These are phyloP conservation scores for Gleditsia sinensis DNA, from an alignment of 306 rosid genomes.

Conservation along the genomic window DNA sequence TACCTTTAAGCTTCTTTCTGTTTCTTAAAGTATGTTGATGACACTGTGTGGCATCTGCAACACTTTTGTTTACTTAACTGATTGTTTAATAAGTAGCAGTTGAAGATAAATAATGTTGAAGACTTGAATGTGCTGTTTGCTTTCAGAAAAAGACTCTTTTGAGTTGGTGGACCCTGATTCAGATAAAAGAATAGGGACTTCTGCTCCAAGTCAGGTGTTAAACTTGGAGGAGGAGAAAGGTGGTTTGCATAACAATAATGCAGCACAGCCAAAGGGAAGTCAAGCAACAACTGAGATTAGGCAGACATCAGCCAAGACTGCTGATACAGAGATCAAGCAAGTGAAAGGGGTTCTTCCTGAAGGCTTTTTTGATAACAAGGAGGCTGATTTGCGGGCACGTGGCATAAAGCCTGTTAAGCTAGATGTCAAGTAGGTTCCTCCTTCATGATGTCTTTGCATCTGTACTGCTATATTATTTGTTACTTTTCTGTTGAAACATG, in stretches of 20 bases:
- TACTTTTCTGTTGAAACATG: neutral
- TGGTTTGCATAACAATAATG: constrained; percentile 32
- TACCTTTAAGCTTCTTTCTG: neutral
- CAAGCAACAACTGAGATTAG: constrained; percentile 41
- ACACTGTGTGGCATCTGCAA: neutral
- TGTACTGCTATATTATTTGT: neutral
- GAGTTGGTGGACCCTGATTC: constrained; percentile 40
- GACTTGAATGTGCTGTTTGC: constrained; percentile 1
- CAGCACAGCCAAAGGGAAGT: constrained; percentile 39
- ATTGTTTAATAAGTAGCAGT: constrained; percentile 26
- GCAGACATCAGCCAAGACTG: constrained; percentile 39
- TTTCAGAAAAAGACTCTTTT: constrained; percentile 51
- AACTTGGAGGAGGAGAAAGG: constrained; percentile 35
- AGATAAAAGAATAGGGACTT: constrained; percentile 31
- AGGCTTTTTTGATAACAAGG: constrained; percentile 97
- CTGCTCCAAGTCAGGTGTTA: constrained; percentile 39
- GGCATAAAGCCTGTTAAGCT: constrained; percentile 89
- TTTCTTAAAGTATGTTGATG: constrained; percentile 6
- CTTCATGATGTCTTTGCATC: constrained; percentile 34
- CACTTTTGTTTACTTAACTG: constrained; percentile 9
- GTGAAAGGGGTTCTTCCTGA: constrained; percentile 81
- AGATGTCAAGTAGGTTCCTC: constrained; percentile 84
- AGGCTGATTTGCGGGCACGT: constrained; percentile 87
- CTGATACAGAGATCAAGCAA: constrained; percentile 64
- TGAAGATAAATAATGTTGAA: neutral